Evolutionary conservation across 208 protist genomes (phyloP).

Genomic region (Trypanosoma melophagium): DNA sequence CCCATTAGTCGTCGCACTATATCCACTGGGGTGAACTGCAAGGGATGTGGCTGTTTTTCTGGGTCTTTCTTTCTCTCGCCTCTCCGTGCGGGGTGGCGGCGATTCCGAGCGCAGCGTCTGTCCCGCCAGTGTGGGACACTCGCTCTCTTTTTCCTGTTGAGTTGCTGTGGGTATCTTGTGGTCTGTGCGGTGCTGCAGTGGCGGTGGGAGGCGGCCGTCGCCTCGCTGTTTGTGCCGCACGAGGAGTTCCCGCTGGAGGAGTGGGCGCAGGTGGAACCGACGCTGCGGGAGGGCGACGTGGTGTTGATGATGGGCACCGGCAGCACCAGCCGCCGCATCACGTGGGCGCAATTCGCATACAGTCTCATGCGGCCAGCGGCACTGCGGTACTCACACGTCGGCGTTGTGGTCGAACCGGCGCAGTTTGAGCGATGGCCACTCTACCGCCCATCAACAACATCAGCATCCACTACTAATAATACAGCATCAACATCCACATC

Average conservation of each 20-base stretch:
- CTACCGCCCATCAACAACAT: slow-evolving; percentile 13
- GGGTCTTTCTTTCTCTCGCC: neutral
- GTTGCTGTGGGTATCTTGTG: slow-evolving; percentile 33
- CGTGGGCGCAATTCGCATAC: slow-evolving; percentile 49
- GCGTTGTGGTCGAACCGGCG: slow-evolving; percentile 76
- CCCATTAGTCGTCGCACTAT: neutral
- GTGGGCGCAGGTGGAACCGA: slow-evolving; percentile 74
- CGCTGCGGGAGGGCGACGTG: slow-evolving; percentile 71
- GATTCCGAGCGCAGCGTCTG: slow-evolving; percentile 19
- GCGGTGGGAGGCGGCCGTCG: slow-evolving; percentile 33
- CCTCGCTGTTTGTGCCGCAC: slow-evolving; percentile 35
- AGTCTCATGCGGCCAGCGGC: slow-evolving; percentile 40
- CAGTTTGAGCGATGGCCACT: slow-evolving; percentile 30
- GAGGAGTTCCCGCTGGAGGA: slow-evolving; percentile 63
- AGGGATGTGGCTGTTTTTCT: neutral
- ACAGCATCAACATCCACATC: slow-evolving; percentile 7
- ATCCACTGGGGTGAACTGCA: too few relatives aligned
- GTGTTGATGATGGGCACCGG: slow-evolving; percentile 70
- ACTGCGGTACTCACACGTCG: slow-evolving; percentile 81
- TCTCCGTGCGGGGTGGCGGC: slow-evolving; percentile 7
- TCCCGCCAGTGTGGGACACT: slow-evolving; percentile 29
- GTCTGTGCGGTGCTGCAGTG: slow-evolving; percentile 41
- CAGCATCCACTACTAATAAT: neutral
- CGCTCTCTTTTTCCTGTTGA: slow-evolving; percentile 4
- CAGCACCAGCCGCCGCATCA: slow-evolving; percentile 55